Percentiles rank a stretch among this genome's conserved stretches.
phyloP scores from a whole-genome alignment of 768 basidiomycete genomes.

The Hericium erinaceus region DNA sequence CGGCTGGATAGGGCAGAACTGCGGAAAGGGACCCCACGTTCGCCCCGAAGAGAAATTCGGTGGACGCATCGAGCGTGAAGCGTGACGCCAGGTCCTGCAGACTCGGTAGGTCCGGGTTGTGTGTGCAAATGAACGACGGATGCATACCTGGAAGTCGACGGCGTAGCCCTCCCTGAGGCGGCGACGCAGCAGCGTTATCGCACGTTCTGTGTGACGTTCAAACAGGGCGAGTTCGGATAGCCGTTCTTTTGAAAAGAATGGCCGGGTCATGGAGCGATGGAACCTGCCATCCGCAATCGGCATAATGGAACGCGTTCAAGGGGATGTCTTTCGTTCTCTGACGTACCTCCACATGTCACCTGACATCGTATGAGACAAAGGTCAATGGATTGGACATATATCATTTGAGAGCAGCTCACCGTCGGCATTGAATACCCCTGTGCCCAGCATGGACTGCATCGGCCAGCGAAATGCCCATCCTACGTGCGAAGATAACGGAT shows the following conservation, averaged over 20 bases:
- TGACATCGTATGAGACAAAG: not conserved
- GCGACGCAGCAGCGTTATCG: conserved; percentile 4
- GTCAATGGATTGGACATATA: not conserved
- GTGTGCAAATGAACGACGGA: conserved; percentile 5
- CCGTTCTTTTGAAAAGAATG: conserved; percentile 23
- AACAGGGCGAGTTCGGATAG: conserved; percentile 24
- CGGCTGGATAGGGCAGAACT: conserved; percentile 10
- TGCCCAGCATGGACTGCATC: not conserved
- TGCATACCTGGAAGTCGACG: conserved; percentile 21
- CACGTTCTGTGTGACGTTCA: conserved; percentile 20
- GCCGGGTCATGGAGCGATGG: conserved; percentile 26
- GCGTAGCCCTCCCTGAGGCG: conserved; percentile 24
- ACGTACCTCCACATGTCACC: not conserved
- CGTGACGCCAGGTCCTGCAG: conserved; percentile 29
- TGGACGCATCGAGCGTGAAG: conserved; percentile 42
- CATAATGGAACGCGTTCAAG: not conserved
- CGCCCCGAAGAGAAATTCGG: conserved; percentile 40
- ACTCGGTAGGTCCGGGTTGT: too few species aligned
- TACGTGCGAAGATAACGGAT: not conserved
- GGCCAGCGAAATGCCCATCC: not conserved
- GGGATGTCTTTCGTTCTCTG: not conserved
- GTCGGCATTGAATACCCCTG: not conserved
- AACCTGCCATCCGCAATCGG: conserved; percentile 14
- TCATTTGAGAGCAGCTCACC: not conserved
- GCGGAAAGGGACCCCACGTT: conserved; percentile 28